phyloP scores from a whole-genome alignment of 208 protist species.

The Zelonia costaricensis region DNA sequence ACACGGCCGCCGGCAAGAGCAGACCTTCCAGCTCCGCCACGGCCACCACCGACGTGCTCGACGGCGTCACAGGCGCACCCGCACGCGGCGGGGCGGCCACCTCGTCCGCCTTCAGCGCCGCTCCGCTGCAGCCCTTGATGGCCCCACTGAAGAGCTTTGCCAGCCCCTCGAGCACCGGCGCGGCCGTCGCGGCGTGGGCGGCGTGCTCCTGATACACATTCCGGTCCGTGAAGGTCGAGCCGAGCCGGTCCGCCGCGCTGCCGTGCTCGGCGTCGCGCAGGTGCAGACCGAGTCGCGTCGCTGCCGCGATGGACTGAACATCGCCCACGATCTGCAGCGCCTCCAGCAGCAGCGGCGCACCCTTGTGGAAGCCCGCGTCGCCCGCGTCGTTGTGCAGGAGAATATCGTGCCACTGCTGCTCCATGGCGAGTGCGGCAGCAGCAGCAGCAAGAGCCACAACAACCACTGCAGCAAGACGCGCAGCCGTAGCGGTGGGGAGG shows the following conservation, averaged over 20 bases:
- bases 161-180: constrained; percentile 9
- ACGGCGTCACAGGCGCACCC: neutral
- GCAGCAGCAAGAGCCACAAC: too few relatives aligned
- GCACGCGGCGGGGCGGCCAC: neutral
- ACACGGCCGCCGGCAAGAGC: constrained; percentile 4
- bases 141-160: constrained; percentile 9
- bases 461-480: too few relatives aligned
- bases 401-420: constrained; percentile 66
- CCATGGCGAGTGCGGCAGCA: constrained; percentile 10
- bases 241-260: neutral
- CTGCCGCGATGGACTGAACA: constrained; percentile 30
- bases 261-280: constrained; percentile 18
- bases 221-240: constrained; percentile 24
- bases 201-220: constrained; percentile 22
- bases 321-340: constrained; percentile 50
- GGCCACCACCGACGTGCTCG: neutral
- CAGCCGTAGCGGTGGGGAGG: too few relatives aligned
- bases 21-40: constrained; percentile 20
- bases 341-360: constrained; percentile 57
- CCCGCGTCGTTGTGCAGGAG: constrained; percentile 68
- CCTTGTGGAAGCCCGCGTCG: constrained; percentile 51
- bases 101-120: neutral
- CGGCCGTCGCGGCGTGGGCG: constrained; percentile 7
- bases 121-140: constrained; percentile 1
- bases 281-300: constrained; percentile 33